These are phyloP conservation scores for Aphanomyces cochlioides DNA, from an alignment of 352 stramenopile genomes.

Conservation along the genomic window DNA sequence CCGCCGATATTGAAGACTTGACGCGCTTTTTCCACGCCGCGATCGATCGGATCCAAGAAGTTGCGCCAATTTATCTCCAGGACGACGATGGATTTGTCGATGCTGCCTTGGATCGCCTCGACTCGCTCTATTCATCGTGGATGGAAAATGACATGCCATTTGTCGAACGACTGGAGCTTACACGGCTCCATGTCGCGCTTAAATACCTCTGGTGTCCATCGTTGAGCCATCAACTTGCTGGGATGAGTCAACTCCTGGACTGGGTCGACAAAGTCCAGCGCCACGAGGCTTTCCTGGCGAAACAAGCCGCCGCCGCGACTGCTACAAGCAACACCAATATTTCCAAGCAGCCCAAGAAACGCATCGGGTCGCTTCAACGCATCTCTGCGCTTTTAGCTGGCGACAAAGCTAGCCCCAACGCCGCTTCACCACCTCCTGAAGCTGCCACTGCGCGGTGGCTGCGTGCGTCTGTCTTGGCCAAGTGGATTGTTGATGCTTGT, in stretches of 20 bases:
- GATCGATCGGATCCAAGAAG: constrained; percentile 60
- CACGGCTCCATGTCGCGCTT: constrained; percentile 80
- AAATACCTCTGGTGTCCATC: constrained; percentile 85
- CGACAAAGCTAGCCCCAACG: constrained; percentile 34
- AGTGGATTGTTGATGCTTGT: constrained; percentile 73
- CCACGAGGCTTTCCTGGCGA: constrained; percentile 43
- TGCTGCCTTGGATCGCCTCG: constrained; percentile 60
- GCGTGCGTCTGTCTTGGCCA: constrained; percentile 61
- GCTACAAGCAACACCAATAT: neutral
- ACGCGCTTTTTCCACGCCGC: constrained; percentile 68
- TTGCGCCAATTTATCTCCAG: constrained; percentile 70
- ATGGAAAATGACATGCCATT: constrained; percentile 41
- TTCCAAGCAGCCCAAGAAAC: constrained; percentile 30
- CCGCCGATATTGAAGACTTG: constrained; percentile 42
- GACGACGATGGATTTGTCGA: constrained; percentile 78
- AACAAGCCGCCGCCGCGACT: neutral
- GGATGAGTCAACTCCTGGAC: constrained; percentile 67
- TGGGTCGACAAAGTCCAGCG: constrained; percentile 74
- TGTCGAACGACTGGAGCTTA: constrained; percentile 73
- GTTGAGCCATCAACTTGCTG: constrained; percentile 63
- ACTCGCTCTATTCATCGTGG: constrained; percentile 47
- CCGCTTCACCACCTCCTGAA: constrained; percentile 25
- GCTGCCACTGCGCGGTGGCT: constrained; percentile 62
- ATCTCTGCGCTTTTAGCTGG: constrained; percentile 33
- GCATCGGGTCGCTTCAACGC: constrained; percentile 31